Percentiles rank a stretch among this genome's conserved stretches.
phyloP scores from a whole-genome alignment of 805 yeast species.

The Lachancea thermotolerans region DNA sequence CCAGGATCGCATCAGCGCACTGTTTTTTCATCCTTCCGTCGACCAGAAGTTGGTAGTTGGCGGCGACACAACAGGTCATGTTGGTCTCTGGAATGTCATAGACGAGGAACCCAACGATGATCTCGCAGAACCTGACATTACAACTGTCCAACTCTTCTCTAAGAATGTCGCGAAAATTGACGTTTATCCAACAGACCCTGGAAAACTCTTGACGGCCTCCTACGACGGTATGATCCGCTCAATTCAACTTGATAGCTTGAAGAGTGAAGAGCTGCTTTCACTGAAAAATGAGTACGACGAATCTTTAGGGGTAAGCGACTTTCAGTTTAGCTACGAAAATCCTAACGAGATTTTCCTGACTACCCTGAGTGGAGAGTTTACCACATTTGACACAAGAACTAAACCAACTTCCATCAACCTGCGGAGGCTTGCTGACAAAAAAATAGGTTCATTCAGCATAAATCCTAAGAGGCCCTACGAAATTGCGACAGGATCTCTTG shows the following conservation, averaged over 20 bases:
- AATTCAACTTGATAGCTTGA: constrained; percentile 57
- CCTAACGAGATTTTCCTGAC: constrained; percentile 60
- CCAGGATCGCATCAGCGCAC: constrained; percentile 61
- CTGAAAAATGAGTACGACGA: constrained; percentile 47
- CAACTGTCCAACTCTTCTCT: constrained; percentile 68
- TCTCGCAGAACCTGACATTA: constrained; percentile 42
- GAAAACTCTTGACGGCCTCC: constrained; percentile 60
- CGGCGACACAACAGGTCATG: constrained; percentile 82
- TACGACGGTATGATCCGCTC: constrained; percentile 84
- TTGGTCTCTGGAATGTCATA: constrained; percentile 81
- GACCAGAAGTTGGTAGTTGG: constrained; percentile 62
- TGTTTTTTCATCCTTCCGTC: constrained; percentile 68
- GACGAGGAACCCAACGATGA: constrained; percentile 33
- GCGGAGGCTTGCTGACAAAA: constrained; percentile 75
- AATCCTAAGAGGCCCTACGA: constrained; percentile 63
- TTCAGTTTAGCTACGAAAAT: constrained; percentile 44
- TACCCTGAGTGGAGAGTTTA: constrained; percentile 75
- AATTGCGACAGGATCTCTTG: constrained; percentile 84
- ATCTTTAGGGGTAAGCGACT: constrained; percentile 68
- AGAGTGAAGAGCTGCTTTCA: constrained; percentile 56
- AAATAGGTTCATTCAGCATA: constrained; percentile 81
- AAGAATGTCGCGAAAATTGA: constrained; percentile 61
- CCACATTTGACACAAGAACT: constrained; percentile 62
- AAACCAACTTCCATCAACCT: constrained; percentile 31
- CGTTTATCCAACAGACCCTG: constrained; percentile 43